Conservation (phyloP, 371 early-diverging fungal species). For the Fennellomyces sp. region DNA sequence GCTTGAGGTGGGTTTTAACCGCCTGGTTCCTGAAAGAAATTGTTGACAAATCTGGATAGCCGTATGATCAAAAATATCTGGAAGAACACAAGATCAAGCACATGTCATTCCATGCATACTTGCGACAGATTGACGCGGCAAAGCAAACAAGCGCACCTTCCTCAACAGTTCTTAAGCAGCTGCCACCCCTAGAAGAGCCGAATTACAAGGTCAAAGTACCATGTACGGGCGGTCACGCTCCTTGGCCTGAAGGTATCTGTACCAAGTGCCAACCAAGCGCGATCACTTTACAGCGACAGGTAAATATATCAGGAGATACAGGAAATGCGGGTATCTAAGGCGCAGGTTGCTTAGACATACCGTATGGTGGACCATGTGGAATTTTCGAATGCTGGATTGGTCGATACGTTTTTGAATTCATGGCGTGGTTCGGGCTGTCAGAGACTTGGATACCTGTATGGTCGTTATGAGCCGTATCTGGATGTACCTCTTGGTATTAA, state of each 20-base stretch:
- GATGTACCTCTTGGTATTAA: conserved; percentile 97
- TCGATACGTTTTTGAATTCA: conserved; percentile 87
- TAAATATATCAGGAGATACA: conserved; percentile 21
- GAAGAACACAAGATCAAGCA: conserved; percentile 95
- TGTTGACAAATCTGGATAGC: conserved; percentile 43
- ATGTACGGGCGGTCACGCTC: conserved; percentile 85
- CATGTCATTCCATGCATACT: conserved; percentile 94
- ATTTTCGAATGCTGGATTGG: conserved; percentile 86
- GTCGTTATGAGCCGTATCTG: conserved; percentile 89
- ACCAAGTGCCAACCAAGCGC: conserved; percentile 97
- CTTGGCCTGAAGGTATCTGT: conserved; percentile 96
- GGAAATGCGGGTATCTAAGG: background rate
- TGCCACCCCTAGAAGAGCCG: conserved; percentile 88
- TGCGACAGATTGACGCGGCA: conserved; percentile 74
- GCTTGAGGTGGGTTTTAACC: conserved; percentile 62
- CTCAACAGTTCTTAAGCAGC: conserved; percentile 40
- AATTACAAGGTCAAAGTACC: conserved; percentile 77
- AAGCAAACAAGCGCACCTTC: conserved; percentile 61
- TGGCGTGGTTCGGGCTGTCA: conserved; percentile 92
- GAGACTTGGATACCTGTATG: conserved; percentile 94
- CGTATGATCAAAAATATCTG: conserved; percentile 86
- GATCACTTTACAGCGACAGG: conserved; percentile 88
- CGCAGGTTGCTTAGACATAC: conserved; percentile 66
- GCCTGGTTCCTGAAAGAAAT: background rate
- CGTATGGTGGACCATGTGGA: conserved; percentile 99